Percentiles rank a stretch among this genome's conserved stretches.
Evolutionary conservation across 352 stramenopile species (phyloP).

Genomic region (Pseudoperonospora humuli): DNA sequence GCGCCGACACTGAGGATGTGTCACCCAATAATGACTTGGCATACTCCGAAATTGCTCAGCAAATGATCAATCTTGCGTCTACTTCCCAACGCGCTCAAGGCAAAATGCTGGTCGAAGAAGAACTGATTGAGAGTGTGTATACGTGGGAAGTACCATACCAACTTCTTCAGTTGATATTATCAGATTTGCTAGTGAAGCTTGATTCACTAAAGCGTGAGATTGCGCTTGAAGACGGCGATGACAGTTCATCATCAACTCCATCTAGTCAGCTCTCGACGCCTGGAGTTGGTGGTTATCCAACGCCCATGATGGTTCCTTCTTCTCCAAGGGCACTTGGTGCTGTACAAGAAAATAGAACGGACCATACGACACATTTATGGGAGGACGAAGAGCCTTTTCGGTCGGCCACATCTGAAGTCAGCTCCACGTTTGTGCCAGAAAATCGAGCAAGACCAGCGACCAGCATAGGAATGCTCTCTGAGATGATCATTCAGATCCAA

Average conservation of each 20-base stretch:
- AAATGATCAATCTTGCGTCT: slow-evolving; percentile 33
- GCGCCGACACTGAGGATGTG: slow-evolving; percentile 3
- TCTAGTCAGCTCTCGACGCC: slow-evolving; percentile 44
- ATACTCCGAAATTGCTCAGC: slow-evolving; percentile 32
- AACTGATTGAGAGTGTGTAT: slow-evolving; percentile 83
- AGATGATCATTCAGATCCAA: slow-evolving; percentile 86
- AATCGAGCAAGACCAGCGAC: slow-evolving; percentile 23
- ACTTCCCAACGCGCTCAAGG: slow-evolving; percentile 34
- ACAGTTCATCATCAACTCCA: slow-evolving; percentile 38
- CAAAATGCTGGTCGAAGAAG: slow-evolving; percentile 80
- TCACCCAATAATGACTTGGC: slow-evolving; percentile 3
- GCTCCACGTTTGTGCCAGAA: slow-evolving; percentile 5
- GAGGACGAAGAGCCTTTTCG: slow-evolving; percentile 8
- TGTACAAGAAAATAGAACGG: slow-evolving; percentile 29
- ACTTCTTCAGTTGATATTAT: slow-evolving; percentile 69
- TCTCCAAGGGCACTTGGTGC: slow-evolving; percentile 25
- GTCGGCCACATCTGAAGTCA: slow-evolving; percentile 6
- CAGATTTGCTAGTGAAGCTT: slow-evolving; percentile 64
- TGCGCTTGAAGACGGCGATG: slow-evolving; percentile 23
- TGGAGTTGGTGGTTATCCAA: slow-evolving; percentile 25
- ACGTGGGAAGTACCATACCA: slow-evolving; percentile 85
- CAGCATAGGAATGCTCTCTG: slow-evolving; percentile 72
- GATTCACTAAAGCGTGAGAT: slow-evolving; percentile 52
- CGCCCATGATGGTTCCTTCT: slow-evolving; percentile 18
- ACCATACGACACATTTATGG: slow-evolving; percentile 8